Evolutionary conservation across 345 rosid genomes (phyloP), one percentile per base, ranked within the genome.

Genomic region (Cardamine chenopodiifolia): DNA sequence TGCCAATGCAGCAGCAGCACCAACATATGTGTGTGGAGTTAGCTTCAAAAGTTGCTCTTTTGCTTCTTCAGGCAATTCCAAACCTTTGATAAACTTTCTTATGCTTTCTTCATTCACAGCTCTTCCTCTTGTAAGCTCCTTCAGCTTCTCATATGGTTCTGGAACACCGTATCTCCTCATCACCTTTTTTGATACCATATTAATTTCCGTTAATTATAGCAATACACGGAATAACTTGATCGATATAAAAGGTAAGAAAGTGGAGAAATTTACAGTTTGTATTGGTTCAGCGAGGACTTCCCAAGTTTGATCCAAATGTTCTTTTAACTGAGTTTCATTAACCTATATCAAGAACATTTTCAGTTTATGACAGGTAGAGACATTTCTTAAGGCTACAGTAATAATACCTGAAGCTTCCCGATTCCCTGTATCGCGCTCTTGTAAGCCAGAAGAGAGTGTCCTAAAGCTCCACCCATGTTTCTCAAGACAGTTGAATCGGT

Each of bases 201-300:
- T 4, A 13, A 7, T 62, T 15, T 50, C 11, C 23, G n/a, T 19
- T 23, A 45, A 31, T 26, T 20, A n/a, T n/a, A 55, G 20, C 2
- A 2, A 53, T 26, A 32, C 52, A 69, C 31, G 18, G 15, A 12
- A 15, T 8, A 54, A 20, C 55, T 31, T n/a, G 62, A 57, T 50
- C 14, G 13, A 23, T 19, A 54, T 2, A 40, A 12, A 44, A 78
- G 59, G 26, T 20, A 35, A n/a, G 52, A 48, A 40, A 31, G 52
- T 31, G 0, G 47, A 66, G 79, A 68, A 31, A 64, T 82, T 50
- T 87, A 95, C 98, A 59, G 96, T 96, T 72, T 92, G 98, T 62
- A 92, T 87, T 19, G 96, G 97, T 77, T 96, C 99, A 37, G 98
- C 98, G 45, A 96, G 99, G 77, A 95, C 91, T 85, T 95, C 96